These are phyloP conservation scores for Lepidium sativum DNA, from an alignment of 345 rosid species.

Conservation along the genomic window DNA sequence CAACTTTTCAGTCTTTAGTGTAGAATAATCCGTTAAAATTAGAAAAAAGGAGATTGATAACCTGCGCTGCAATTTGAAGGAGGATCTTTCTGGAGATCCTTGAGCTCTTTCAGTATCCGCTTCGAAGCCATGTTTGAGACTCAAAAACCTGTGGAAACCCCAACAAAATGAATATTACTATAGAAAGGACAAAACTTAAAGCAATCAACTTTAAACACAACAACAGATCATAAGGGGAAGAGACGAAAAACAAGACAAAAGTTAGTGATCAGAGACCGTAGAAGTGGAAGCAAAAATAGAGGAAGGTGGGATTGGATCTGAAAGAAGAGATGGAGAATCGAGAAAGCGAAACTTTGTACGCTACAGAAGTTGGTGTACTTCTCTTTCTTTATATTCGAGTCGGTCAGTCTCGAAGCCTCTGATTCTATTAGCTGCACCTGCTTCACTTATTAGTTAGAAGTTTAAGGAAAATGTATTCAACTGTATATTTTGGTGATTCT, in stretches of 20 bases:
- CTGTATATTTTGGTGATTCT: background rate
- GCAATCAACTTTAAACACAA: background rate
- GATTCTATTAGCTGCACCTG: background rate
- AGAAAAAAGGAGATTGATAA: background rate
- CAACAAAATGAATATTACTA: background rate
- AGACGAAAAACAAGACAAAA: background rate
- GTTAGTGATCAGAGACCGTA: slow-evolving; percentile 10
- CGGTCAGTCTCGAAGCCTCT: slow-evolving; percentile 2
- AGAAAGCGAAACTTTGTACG: background rate
- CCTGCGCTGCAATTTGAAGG: slow-evolving; percentile 52
- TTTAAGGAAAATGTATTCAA: no score
- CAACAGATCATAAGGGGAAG: background rate
- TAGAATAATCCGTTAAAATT: background rate
- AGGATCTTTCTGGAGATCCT: slow-evolving; percentile 43
- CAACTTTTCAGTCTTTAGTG: background rate
- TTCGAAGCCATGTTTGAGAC: slow-evolving; percentile 32
- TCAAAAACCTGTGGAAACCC: background rate
- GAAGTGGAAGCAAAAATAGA: background rate
- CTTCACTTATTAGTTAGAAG: background rate
- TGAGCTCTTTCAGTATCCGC: slow-evolving; percentile 32
- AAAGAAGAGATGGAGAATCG: background rate
- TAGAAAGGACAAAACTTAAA: background rate
- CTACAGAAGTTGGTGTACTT: background rate
- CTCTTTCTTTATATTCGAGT: slow-evolving; percentile 2
- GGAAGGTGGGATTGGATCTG: background rate